Conservation (phyloP, 352 stramenopile species). For the Pythium pyrilobum region DNA sequence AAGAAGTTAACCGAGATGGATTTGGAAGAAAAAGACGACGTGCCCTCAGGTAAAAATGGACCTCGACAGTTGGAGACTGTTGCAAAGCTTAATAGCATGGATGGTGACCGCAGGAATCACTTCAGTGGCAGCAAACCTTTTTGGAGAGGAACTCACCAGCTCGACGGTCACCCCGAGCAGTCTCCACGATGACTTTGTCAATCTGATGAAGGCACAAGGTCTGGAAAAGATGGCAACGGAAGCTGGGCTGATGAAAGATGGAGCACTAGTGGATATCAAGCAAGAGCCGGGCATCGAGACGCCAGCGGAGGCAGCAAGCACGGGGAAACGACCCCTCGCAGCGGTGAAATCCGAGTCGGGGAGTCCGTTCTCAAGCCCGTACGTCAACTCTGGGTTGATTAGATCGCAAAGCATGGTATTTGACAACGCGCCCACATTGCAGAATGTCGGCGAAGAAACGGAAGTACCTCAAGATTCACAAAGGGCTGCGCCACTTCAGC, state of each 20-base stretch:
- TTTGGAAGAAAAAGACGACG: slow-evolving; percentile 65
- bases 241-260: slow-evolving; percentile 68
- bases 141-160: slow-evolving; percentile 33
- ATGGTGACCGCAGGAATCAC: slow-evolving; percentile 1
- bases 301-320: not conserved
- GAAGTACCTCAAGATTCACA: slow-evolving; percentile 87
- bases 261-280: slow-evolving; percentile 56
- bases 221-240: slow-evolving; percentile 83
- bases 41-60: slow-evolving; percentile 23
- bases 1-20: slow-evolving; percentile 78
- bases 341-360: slow-evolving; percentile 17
- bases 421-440: not conserved
- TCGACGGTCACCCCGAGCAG: slow-evolving; percentile 57
- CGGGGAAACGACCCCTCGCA: slow-evolving; percentile 26
- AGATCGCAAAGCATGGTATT: too few relatives aligned
- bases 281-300: slow-evolving; percentile 25
- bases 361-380: slow-evolving; percentile 67
- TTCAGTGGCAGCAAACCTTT: slow-evolving; percentile 21
- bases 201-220: slow-evolving; percentile 81
- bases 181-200: slow-evolving; percentile 85
- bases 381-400: too few relatives aligned
- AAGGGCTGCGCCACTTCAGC: slow-evolving; percentile 92
- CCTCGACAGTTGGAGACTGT: not conserved
- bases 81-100: not conserved
- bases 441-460: slow-evolving; percentile 69